Base-by-base conservation (phyloP, 2,329 filamentous ascomycete species). In the Aureobasidium melanogenum region DNA sequence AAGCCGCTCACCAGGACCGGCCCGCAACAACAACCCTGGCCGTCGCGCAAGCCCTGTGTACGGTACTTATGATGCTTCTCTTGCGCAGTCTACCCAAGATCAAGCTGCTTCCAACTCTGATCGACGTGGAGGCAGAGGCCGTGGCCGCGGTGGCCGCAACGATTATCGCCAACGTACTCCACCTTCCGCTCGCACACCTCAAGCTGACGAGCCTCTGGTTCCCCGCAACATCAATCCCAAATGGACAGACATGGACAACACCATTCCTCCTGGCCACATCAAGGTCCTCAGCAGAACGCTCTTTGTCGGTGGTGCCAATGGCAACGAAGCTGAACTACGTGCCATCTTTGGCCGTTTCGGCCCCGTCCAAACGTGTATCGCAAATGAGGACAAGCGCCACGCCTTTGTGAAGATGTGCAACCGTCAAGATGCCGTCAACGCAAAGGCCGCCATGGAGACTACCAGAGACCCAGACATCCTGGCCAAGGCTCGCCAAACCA, bases 321-420 rank as follows among this genome's bases (percentile, higher is more conserved):
- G 77, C 62, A 86, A 88, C 7, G 93, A 99, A 74, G 79, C 82
- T 62, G 91, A 97, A 72, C 81, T 99, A 58, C 86, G 91, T 58
- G 78, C 78, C 55, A 85, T 96, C 47, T 99, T 99, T 74, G 81
- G 79, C 69, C 85, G 85, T 48, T 96, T 87, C 71, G 94, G 94
- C 63, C 80, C 86, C 58, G 94, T 99, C 4, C 94, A 99, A 75
- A 97, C 93, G 1, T 97, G 93, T 75, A 99, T 99, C 66, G 92
- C 97, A 67, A 97, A 99, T 77, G 88, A 91, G 70, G 94, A 99
- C 71, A 99, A 97, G 77, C 89, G 94, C 19, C 94, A 99, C 74
- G 94, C 94, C 6, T 99, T 99, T 73, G 93, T 99, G 70, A 99
- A 99, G 77, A 99, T 99, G 94, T 84, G 94, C 67, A 94, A 85